A percentile compares a stretch with the other conserved stretches of the same genome.
These are phyloP conservation scores for Plantago rigida DNA, from an alignment of 305 asterid species.

Conservation along the genomic window DNA sequence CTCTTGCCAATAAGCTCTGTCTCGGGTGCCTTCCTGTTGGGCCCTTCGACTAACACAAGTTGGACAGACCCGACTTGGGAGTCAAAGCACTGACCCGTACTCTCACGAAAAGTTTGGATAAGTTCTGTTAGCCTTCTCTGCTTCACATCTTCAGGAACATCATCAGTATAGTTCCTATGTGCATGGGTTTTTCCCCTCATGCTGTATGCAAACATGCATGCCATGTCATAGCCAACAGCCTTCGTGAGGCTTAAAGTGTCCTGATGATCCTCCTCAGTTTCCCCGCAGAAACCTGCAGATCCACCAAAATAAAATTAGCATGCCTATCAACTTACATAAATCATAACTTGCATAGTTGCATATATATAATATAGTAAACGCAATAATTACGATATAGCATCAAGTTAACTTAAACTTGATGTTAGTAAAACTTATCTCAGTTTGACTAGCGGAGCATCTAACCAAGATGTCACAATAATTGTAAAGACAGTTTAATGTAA, in stretches of 20 bases:
- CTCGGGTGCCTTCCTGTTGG: slow-evolving; percentile 82
- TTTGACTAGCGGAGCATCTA: no score
- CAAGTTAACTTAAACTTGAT: no score
- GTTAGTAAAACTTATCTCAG: no score
- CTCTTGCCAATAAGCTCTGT: slow-evolving; percentile 88
- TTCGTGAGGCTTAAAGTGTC: slow-evolving; percentile 63
- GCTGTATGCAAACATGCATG: slow-evolving; percentile 97
- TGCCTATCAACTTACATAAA: slow-evolving; percentile 7
- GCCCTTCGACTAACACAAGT: slow-evolving; percentile 88
- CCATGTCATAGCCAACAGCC: slow-evolving; percentile 83
- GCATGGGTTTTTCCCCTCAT: slow-evolving; percentile 99
- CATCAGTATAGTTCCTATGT: slow-evolving; percentile 77
- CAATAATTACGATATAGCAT: no score
- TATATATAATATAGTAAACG: no score
- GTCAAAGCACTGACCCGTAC: slow-evolving; percentile 75
- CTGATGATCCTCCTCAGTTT: slow-evolving; percentile 82
- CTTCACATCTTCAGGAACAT: slow-evolving; percentile 70
- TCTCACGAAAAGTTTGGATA: slow-evolving; percentile 67
- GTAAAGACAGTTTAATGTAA: no score
- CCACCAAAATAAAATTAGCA: slow-evolving; percentile 17
- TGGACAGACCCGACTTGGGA: slow-evolving; percentile 65
- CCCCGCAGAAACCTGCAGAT: slow-evolving; percentile 81
- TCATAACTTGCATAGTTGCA: no score
- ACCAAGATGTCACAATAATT: no score
- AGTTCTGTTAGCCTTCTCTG: slow-evolving; percentile 83